These are phyloP conservation scores for Kurtzmaniella fragi DNA, from an alignment of 805 yeast genomes.

Conservation along the genomic window DNA sequence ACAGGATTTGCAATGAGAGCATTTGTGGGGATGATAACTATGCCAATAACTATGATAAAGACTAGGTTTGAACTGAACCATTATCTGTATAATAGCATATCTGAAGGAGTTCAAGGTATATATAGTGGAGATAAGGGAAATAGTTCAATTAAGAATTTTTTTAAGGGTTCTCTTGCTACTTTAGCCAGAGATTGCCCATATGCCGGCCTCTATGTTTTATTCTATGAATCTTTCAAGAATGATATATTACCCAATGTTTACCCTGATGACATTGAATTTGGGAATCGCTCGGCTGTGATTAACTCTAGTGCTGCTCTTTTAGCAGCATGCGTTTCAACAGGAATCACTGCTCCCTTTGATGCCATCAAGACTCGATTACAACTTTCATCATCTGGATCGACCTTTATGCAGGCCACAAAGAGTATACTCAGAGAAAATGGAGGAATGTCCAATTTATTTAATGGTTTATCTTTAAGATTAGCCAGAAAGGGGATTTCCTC, in stretches of 20 bases:
- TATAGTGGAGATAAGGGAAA: slow-evolving; percentile 20
- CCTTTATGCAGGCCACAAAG: slow-evolving; percentile 33
- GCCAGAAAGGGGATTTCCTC: slow-evolving; percentile 86
- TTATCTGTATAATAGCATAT: slow-evolving; percentile 62
- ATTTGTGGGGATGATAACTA: slow-evolving; percentile 76
- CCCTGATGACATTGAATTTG: neutral
- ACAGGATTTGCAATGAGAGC: slow-evolving; percentile 81
- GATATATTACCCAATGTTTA: slow-evolving; percentile 40
- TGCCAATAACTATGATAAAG: slow-evolving; percentile 92
- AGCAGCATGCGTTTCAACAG: slow-evolving; percentile 52
- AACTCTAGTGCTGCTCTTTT: slow-evolving; percentile 72
- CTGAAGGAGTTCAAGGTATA: slow-evolving; percentile 56
- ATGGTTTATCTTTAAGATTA: slow-evolving; percentile 78
- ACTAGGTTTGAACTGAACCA: slow-evolving; percentile 83
- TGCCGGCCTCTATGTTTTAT: slow-evolving; percentile 85
- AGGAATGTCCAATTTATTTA: slow-evolving; percentile 58
- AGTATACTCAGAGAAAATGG: slow-evolving; percentile 42
- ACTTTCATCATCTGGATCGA: slow-evolving; percentile 36
- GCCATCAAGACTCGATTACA: slow-evolving; percentile 92
- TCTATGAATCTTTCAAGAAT: slow-evolving; percentile 74
- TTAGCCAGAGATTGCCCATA: slow-evolving; percentile 90
- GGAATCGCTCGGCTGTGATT: slow-evolving; percentile 46
- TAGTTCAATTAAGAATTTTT: slow-evolving; percentile 60
- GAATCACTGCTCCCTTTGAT: slow-evolving; percentile 91
- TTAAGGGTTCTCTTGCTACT: slow-evolving; percentile 85